phyloP scores from a whole-genome alignment of 345 rosid genomes.

The Eucalyptus regnans region DNA sequence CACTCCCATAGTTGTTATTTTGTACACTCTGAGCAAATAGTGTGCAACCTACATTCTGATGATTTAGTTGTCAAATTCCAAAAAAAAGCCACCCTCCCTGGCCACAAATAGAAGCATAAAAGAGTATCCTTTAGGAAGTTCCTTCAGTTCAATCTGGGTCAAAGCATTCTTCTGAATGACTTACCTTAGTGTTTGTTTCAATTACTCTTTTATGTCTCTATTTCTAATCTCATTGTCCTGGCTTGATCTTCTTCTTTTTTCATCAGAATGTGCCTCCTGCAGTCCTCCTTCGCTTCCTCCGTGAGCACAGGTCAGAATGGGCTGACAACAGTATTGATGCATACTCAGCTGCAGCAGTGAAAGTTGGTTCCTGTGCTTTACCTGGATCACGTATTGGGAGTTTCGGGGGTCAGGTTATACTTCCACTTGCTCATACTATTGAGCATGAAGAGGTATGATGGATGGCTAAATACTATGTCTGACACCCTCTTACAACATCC shows the following conservation, averaged over 20 bases:
- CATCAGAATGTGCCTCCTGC: constrained; percentile 95
- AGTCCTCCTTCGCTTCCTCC: constrained; percentile 84
- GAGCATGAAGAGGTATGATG: constrained; percentile 92
- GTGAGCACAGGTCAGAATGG: constrained; percentile 99
- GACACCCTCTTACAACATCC: background rate
- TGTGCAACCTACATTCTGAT: background rate
- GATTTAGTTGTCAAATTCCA: background rate
- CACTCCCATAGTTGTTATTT: background rate
- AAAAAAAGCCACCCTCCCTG: background rate
- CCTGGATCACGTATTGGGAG: constrained; percentile 75
- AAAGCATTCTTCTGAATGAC: background rate
- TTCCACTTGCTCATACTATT: constrained; percentile 89
- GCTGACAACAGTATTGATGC: constrained; percentile 96
- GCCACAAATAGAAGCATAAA: background rate
- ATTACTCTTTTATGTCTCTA: background rate
- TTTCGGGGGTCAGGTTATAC: constrained; percentile 88
- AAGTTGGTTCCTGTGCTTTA: constrained; percentile 81
- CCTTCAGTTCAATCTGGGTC: background rate
- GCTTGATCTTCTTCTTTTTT: background rate
- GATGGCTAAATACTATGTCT: background rate
- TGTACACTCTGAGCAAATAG: background rate
- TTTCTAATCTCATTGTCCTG: background rate
- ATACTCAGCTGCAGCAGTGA: constrained; percentile 88
- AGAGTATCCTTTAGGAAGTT: background rate
- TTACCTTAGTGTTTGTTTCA: background rate